Base-by-base conservation (phyloP, 768 basidiomycete species). In the Amanita muscaria region DNA sequence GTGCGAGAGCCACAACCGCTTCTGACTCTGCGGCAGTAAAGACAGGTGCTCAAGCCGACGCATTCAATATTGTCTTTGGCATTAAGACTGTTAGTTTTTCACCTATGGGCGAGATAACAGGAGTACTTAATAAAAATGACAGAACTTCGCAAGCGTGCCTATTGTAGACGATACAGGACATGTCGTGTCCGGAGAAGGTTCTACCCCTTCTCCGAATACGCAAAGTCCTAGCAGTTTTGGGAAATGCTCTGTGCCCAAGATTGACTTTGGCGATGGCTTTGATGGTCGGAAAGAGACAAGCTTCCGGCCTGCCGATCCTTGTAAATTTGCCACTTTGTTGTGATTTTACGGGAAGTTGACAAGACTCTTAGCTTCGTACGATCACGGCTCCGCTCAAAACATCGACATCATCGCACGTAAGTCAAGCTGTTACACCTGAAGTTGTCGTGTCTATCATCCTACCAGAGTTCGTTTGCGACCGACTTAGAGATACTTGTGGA, bases 41-140 rank as follows among this genome's bases (percentile, higher is more conserved):
- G 48, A 67, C 66, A 23, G 79, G 79, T 50, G 69, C 62, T 8
- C 74, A 77, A 52, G 79, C 80, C 11, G 80, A 81, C 57, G 70
- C 65, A 4, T 83, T 80, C 69, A 81, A 83, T 59, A 65, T 64
- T n/a, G 70, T 58, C 33, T 77, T 81, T 50, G 76, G 74, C 15
- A 68, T 76, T 48, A 60, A 35, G 3, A 79, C 78, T 40, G 39
- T 40, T 8, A 23, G 39, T 25, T 15, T 10, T 5, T 12, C 27
- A 12, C 27, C n/a, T 34, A 15, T 14, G 6, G 6, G 6, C 16
- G 5, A 18, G 27, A 29, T 29, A 14, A 34, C 14, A n/a, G 33
- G 15, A 8, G 33, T 15, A 18, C 16, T 18, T 8, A 18, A 6
- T 34, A 5, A 15, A 6, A 12, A 15, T 34, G n/a, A 14, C n/a